Base-by-base conservation (phyloP, 352 stramenopile genomes). In the Globisporangium alternatum region DNA sequence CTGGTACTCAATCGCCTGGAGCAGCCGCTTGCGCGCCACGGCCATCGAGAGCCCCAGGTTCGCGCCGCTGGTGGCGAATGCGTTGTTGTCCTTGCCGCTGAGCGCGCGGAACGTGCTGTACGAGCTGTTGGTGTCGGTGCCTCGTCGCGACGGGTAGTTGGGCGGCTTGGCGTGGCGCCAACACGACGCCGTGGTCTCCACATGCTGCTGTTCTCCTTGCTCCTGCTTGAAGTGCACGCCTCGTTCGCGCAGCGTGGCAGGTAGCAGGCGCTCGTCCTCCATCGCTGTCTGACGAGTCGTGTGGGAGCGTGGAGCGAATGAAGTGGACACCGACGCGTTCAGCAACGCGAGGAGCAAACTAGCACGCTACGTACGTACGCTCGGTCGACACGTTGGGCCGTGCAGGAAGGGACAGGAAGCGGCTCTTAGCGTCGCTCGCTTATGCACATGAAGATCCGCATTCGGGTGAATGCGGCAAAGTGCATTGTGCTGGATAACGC, bases 1-100 rank as follows among this genome's bases (percentile, higher is more conserved):
- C 71, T 93, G 88, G 56, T 70, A 64, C 65, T 93, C 76, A 64
- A 93, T 87, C 47, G 83, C 80, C 17, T 70, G 58, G 52, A 94
- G 72, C 9, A 95, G 73, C 6, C 78, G 76, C 25, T 69, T 65
- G 4, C 87, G 76, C 33, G 84, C 87, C 6, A 60, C 66, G 5
- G 60, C 47, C 49, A 69, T 93, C 12, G 78, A 81, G 12, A 93
- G 69, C 0, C 87, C 87, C 19, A 93, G 62, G 39, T 45, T 49
- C 37, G 37, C 33, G 31, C 37, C 31, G 35, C 47, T 62, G 13
- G 22, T 49, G 15, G 43, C 53, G 54, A 60, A 60, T 37, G 54
- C 54, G 19, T 25, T 49, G 10, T 60, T 49, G 10, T 60, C 54
- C 15, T 31, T 55, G 37, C 17, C 57, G 35, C 43, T 58, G 8